Conservation (phyloP, 116 monocot species). For the Trichopus zeylanicus region DNA sequence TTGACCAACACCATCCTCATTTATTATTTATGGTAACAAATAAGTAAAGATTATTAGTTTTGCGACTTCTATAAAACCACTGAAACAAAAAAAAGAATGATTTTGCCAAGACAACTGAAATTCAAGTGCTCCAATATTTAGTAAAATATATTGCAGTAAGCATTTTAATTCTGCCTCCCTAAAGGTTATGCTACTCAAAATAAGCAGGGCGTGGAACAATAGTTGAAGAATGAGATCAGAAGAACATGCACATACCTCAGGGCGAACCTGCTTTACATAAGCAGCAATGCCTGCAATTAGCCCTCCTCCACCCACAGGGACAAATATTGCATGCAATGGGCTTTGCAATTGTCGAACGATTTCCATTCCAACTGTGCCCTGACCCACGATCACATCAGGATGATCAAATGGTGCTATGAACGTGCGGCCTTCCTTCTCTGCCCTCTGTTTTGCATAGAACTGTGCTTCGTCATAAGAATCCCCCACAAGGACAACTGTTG, state of each 20-base stretch:
- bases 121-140: too few species aligned
- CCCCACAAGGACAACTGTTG: slow-evolving; percentile 75
- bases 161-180: too few species aligned
- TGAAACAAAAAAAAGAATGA: too few species aligned
- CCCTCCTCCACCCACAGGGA: slow-evolving; percentile 95
- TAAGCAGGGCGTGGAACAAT: too few species aligned
- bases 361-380: slow-evolving; percentile 92
- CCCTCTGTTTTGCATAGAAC: slow-evolving; percentile 52
- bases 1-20: too few species aligned
- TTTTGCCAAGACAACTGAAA: too few species aligned
- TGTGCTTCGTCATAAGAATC: slow-evolving; percentile 97
- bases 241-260: slow-evolving; percentile 54
- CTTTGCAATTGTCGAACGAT: slow-evolving; percentile 61
- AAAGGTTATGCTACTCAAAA: background rate
- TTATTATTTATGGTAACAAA: too few species aligned
- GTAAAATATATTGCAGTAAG: too few species aligned
- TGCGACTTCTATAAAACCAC: too few species aligned
- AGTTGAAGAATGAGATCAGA: background rate
- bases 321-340: slow-evolving; percentile 79
- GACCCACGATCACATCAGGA: slow-evolving; percentile 76
- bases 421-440: slow-evolving; percentile 44
- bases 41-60: too few species aligned
- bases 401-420: slow-evolving; percentile 94
- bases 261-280: slow-evolving; percentile 73
- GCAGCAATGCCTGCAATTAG: slow-evolving; percentile 90